Percentiles rank a stretch among this genome's conserved stretches.
These are phyloP conservation scores for Diversispora eburnea DNA, from an alignment of 192 early-diverging fungal genomes.

Conservation along the genomic window DNA sequence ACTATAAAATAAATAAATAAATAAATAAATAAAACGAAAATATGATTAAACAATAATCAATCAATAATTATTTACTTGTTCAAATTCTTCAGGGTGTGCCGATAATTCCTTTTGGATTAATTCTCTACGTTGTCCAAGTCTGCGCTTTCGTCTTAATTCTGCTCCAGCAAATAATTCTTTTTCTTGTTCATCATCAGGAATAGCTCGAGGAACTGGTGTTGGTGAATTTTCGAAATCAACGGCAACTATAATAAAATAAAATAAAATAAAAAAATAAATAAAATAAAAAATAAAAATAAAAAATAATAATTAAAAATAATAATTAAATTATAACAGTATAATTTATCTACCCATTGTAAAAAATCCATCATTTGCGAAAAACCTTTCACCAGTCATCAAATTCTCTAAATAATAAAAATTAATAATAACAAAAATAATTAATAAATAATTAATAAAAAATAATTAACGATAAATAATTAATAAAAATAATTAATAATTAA, in stretches of 20 bases:
- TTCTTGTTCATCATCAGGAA: slow-evolving; percentile 37
- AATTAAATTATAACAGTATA: not conserved
- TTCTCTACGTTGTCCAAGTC: slow-evolving; percentile 38
- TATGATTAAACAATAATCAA: too few relatives aligned
- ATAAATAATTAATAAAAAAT: not conserved
- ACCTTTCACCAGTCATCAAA: slow-evolving; percentile 47
- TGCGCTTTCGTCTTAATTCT: slow-evolving; percentile 30
- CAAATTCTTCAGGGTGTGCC: slow-evolving; percentile 23
- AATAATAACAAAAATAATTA: not conserved
- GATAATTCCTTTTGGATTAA: slow-evolving; percentile 32
- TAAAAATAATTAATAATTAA: too few relatives aligned
- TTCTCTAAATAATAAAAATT: slow-evolving; percentile 38
- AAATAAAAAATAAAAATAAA: not conserved
- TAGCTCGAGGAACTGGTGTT: slow-evolving; percentile 32
- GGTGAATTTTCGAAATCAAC: slow-evolving; percentile 36
- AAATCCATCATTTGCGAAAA: slow-evolving; percentile 59
- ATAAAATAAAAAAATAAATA: too few relatives aligned
- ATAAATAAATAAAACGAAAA: too few relatives aligned
- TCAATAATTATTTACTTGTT: not conserved
- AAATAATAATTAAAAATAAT: not conserved
- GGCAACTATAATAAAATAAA: slow-evolving; percentile 28
- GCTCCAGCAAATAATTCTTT: slow-evolving; percentile 31
- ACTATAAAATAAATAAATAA: too few relatives aligned
- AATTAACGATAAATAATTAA: slow-evolving; percentile 21
- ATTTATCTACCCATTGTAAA: slow-evolving; percentile 48